Percentiles rank a stretch among this genome's conserved stretches.
These are phyloP conservation scores for Macadamia integrifolia DNA, from an alignment of 164 flowering plant genomes.

Conservation along the genomic window DNA sequence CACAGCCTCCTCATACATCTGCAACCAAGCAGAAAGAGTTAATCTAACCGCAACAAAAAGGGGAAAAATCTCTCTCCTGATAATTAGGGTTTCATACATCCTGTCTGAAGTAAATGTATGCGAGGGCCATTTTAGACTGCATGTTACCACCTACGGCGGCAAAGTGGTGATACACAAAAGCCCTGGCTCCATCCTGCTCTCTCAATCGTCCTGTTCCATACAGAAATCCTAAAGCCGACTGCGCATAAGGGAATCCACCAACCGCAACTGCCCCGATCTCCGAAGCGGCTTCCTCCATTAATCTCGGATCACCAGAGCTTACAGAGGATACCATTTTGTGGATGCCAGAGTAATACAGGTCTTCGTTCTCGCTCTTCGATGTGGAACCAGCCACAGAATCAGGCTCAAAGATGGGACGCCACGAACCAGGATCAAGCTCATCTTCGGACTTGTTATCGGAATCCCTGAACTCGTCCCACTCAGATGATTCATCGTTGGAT, in stretches of 20 bases:
- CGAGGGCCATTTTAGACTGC: conserved; percentile 90
- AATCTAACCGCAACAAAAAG: conserved; percentile 1
- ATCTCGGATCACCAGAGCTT: conserved; percentile 38
- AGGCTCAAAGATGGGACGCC: conserved; percentile 84
- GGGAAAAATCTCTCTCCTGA: background rate
- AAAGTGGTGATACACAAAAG: conserved; percentile 63
- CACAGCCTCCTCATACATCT: conserved; percentile 88
- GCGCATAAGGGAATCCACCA: conserved; percentile 63
- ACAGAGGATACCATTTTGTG: conserved; percentile 45
- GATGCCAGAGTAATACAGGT: conserved; percentile 48
- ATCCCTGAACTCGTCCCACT: conserved; percentile 79
- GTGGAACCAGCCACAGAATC: background rate
- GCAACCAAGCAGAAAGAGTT: conserved; percentile 14
- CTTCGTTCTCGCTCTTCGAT: conserved; percentile 14
- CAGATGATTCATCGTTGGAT: conserved; percentile 32
- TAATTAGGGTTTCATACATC: conserved; percentile 41
- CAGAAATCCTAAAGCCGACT: conserved; percentile 71
- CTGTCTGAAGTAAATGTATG: conserved; percentile 74
- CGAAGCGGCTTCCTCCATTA: conserved; percentile 59
- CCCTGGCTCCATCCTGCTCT: conserved; percentile 55
- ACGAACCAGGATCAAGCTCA: conserved; percentile 89
- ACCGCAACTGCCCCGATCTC: conserved; percentile 54
- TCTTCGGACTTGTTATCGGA: conserved; percentile 51
- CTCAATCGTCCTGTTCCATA: conserved; percentile 59
- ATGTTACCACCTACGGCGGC: conserved; percentile 74